phyloP scores from a whole-genome alignment of 176 grass and related monocot genomes.

The Avena atlantica region DNA sequence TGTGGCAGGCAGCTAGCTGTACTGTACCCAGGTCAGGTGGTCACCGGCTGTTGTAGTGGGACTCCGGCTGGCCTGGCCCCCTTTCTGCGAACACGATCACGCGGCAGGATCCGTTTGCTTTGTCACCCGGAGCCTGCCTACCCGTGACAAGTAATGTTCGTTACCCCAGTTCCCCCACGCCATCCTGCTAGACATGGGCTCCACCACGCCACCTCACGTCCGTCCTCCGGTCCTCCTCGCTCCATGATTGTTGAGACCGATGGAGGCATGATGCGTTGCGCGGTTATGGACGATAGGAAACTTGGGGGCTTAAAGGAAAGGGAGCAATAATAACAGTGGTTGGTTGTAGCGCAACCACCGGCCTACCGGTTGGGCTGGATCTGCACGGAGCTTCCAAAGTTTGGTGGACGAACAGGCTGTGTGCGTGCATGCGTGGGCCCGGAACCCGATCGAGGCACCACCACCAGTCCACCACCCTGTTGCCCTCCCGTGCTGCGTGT shows the following conservation, averaged over 20 bases:
- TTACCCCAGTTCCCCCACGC: slow-evolving; percentile 28
- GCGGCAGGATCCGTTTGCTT: slow-evolving; percentile 45
- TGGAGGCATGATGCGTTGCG: neutral
- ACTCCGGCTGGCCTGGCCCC: neutral
- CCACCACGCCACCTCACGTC: slow-evolving; percentile 5
- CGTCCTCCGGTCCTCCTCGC: neutral
- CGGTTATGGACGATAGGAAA: neutral
- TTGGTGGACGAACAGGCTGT: slow-evolving; percentile 11
- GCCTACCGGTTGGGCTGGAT: slow-evolving; percentile 14
- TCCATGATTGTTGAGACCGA: slow-evolving; percentile 20
- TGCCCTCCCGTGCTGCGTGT: no score
- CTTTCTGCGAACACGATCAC: slow-evolving; percentile 41
- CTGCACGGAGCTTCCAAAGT: slow-evolving; percentile 40
- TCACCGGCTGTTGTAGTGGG: neutral
- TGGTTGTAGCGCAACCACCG: neutral
- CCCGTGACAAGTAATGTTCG: slow-evolving; percentile 53
- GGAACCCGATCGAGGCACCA: no score
- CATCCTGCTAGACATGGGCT: slow-evolving; percentile 14
- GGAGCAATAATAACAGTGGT: neutral
- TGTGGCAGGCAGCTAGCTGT: slow-evolving; percentile 44
- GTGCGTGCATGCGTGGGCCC: neutral
- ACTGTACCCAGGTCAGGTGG: neutral
- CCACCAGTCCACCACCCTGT: neutral
- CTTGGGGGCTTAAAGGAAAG: slow-evolving; percentile 51
- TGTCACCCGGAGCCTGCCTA: slow-evolving; percentile 44